Base-by-base conservation (phyloP, 768 basidiomycete genomes). In the Chalciporus pseudorubinellus region DNA sequence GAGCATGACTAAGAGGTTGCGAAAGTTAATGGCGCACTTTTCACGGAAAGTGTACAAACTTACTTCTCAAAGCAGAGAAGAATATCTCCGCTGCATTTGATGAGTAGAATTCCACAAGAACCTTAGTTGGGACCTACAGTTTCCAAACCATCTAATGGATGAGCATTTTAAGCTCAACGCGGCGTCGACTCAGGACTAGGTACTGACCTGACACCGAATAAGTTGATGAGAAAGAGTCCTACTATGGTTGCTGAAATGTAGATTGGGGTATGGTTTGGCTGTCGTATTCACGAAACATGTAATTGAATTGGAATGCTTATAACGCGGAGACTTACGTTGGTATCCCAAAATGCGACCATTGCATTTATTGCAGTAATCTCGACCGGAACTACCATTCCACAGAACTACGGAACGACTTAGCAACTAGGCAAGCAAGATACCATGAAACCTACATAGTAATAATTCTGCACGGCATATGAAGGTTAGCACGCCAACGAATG, bases 301-400 rank as follows among this genome's bases (percentile, higher is more conserved):
- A 10, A 19, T 12, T 8, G 16, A 38, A n/a, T 10, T 18, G 8
- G 18, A 21, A 16, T 21, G 8, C 2, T 9, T 28, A 7, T 10
- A 39, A 26, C 3, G 7, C 50, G 19, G 16, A 6, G 6, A n/a
- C 61, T 46, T 18, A 64, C 61, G 18, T 64, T 41, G 5, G 9
- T n/a, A 61, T 77, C 74, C 81, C 81, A 83, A 65, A 77, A 81
- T 28, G 69, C 63, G 44, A 82, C 70, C 47, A 83, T 59, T 18
- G 79, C 66, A n/a, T 75, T 66, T 7, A 77, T 72, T 2, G 81
- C 81, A 19, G 75, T 75, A 36, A 82, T 71, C 58, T 81, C 80
- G 20, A 77, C 73, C 3, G 77, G 76, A 14, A 79, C 59, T 4
- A 76, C 72, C 53, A 75, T 77, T 18, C 50, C 59, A 34, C 43